Percentiles rank a stretch among this genome's conserved stretches.
Evolutionary conservation across 345 rosid genomes (phyloP).

Genomic region (Aethionema arabicum): DNA sequence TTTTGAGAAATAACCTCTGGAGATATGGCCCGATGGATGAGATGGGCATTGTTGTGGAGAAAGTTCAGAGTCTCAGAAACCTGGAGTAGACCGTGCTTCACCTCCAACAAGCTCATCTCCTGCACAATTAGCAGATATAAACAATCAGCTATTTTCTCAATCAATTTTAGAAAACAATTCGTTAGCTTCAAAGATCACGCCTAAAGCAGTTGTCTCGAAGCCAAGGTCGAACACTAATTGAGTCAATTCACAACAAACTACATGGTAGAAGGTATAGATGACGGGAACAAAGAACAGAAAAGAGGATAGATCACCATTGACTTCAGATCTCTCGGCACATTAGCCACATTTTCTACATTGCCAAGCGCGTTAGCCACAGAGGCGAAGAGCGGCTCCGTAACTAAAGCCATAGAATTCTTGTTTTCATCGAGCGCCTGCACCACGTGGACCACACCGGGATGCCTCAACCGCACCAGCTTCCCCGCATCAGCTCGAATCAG

Average conservation of each 20-base stretch:
- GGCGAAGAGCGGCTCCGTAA: conserved; percentile 89
- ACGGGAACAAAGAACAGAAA: conserved; percentile 1
- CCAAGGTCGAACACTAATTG: conserved; percentile 6
- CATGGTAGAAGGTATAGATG: neutral
- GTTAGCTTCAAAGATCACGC: neutral
- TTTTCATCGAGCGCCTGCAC: conserved; percentile 95
- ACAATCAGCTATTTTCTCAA: neutral
- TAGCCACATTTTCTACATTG: conserved; percentile 67
- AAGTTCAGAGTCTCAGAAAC: conserved; percentile 84
- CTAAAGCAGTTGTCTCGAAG: neutral
- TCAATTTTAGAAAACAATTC: neutral
- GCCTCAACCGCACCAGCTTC: conserved; percentile 80
- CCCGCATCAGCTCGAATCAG: conserved; percentile 81
- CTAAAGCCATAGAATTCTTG: conserved; percentile 95
- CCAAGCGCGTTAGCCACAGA: conserved; percentile 93
- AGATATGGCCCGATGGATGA: conserved; percentile 83
- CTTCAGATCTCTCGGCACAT: conserved; percentile 84
- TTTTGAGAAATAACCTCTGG: conserved; percentile 64
- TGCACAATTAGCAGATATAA: conserved; percentile 31
- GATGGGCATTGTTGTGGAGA: conserved; percentile 81
- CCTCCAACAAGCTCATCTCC: conserved; percentile 96
- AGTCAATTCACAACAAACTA: conserved; percentile 22
- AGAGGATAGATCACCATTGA: conserved; percentile 56
- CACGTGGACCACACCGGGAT: conserved; percentile 95
- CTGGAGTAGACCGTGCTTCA: conserved; percentile 93